These are phyloP conservation scores for Boletus vinaceobasis DNA, from an alignment of 768 basidiomycete genomes.

Conservation along the genomic window DNA sequence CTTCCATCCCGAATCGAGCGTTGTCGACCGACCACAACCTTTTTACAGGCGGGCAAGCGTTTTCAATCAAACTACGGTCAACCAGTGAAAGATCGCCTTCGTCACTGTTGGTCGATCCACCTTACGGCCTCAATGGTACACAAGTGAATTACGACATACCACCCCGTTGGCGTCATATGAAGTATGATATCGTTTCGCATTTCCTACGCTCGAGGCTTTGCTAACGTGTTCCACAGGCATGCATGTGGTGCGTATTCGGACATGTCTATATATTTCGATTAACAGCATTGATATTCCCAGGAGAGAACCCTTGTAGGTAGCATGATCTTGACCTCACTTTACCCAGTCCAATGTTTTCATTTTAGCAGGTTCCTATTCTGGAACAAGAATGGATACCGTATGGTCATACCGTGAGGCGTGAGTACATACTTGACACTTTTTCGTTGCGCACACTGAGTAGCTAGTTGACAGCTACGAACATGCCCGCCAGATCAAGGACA, in stretches of 20 bases:
- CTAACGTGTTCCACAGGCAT: constrained; percentile 40
- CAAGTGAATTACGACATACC: constrained; percentile 31
- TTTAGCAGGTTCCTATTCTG: constrained; percentile 32
- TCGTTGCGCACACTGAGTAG: background rate
- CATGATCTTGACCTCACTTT: background rate
- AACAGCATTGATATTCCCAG: constrained; percentile 16
- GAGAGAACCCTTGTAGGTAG: constrained; percentile 55
- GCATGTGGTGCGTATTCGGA: constrained; percentile 49
- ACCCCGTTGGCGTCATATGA: constrained; percentile 72
- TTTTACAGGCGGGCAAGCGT: constrained; percentile 66
- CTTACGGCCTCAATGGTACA: constrained; percentile 48
- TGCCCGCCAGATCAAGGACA: constrained; percentile 60
- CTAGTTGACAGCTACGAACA: constrained; percentile 46
- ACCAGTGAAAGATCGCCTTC: constrained; percentile 66
- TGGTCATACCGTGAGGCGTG: constrained; percentile 68
- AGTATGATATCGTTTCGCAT: constrained; percentile 36
- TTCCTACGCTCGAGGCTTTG: background rate
- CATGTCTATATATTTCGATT: background rate
- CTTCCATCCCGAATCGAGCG: background rate
- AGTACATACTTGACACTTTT: background rate
- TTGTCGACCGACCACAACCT: background rate
- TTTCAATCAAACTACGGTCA: constrained; percentile 70
- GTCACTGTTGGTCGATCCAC: constrained; percentile 71
- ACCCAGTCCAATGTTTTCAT: background rate
- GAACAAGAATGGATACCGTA: constrained; percentile 57